Conservation (phyloP, 305 asterid genomes). For the Rubia occidens region DNA sequence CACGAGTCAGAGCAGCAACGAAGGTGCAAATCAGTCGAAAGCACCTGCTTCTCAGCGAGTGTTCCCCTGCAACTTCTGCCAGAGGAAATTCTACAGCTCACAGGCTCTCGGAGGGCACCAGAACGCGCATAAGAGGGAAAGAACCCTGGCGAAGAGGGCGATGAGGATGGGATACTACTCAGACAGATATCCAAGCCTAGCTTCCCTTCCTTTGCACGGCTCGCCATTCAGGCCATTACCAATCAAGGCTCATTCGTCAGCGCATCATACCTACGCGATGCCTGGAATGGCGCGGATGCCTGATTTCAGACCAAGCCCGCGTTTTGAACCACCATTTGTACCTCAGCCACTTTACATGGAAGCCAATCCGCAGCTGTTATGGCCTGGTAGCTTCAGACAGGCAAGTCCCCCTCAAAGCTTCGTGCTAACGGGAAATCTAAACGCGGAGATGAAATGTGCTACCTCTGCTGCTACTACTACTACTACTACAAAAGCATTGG, state of each 20-base stretch:
- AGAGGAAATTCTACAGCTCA: constrained; percentile 54
- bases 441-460: constrained; percentile 16
- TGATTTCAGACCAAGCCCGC: constrained; percentile 23
- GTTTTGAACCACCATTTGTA: constrained; percentile 28
- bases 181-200: constrained; percentile 29
- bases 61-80: constrained; percentile 54
- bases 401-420: constrained; percentile 21
- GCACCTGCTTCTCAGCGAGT: constrained; percentile 24
- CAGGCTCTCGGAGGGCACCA: constrained; percentile 67
- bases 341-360: constrained; percentile 33
- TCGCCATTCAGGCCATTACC: constrained; percentile 35
- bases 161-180: constrained; percentile 38
- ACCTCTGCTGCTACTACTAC: not conserved
- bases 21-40: constrained; percentile 23
- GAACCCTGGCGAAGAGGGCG: constrained; percentile 47
- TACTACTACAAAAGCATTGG: not conserved
- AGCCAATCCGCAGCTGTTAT: constrained; percentile 25
- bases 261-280: constrained; percentile 25
- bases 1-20: constrained; percentile 42
- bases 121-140: constrained; percentile 59
- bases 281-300: constrained; percentile 18
- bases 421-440: constrained; percentile 20
- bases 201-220: constrained; percentile 41
- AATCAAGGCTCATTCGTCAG: constrained; percentile 48
- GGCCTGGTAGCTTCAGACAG: constrained; percentile 56